These are phyloP conservation scores for Drechslera avenae DNA, from an alignment of 2,329 filamentous ascomycete genomes.

Conservation along the genomic window DNA sequence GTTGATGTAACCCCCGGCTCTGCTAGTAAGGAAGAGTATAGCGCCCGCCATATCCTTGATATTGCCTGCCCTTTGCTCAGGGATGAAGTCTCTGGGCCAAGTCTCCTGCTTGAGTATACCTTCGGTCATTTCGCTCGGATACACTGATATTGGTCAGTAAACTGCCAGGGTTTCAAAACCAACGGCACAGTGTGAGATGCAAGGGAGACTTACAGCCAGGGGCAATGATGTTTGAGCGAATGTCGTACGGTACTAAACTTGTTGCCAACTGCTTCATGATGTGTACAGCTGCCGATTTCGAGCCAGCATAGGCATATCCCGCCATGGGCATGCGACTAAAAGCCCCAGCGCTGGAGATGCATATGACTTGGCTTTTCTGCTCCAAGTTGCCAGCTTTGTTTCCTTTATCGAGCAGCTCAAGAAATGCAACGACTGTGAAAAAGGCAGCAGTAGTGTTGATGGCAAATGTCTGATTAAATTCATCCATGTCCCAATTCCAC, in stretches of 20 bases:
- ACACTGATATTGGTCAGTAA: slow-evolving; percentile 10
- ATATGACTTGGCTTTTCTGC: slow-evolving; percentile 8
- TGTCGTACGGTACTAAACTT: slow-evolving; percentile 45
- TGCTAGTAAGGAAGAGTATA: slow-evolving; percentile 51
- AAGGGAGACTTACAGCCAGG: slow-evolving; percentile 45
- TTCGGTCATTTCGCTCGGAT: slow-evolving; percentile 21
- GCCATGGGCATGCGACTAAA: slow-evolving; percentile 23
- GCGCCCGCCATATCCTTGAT: slow-evolving; percentile 52
- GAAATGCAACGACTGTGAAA: slow-evolving; percentile 49
- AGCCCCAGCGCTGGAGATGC: slow-evolving; percentile 10
- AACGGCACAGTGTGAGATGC: background rate
- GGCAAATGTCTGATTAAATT: slow-evolving; percentile 34
- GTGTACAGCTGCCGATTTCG: slow-evolving; percentile 48
- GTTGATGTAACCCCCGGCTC: slow-evolving; percentile 48
- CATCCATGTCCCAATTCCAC: slow-evolving; percentile 10
- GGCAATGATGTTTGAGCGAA: slow-evolving; percentile 56
- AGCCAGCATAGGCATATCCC: slow-evolving; percentile 20
- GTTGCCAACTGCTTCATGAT: slow-evolving; percentile 57
- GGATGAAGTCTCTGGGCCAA: slow-evolving; percentile 12
- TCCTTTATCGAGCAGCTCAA: slow-evolving; percentile 49
- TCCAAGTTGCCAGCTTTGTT: slow-evolving; percentile 29
- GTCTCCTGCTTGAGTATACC: background rate
- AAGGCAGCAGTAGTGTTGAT: slow-evolving; percentile 48
- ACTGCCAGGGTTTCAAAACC: no score
- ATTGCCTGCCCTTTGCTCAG: slow-evolving; percentile 44